Conservation (phyloP, 768 basidiomycete species). For the Boletus rubescentipes region DNA sequence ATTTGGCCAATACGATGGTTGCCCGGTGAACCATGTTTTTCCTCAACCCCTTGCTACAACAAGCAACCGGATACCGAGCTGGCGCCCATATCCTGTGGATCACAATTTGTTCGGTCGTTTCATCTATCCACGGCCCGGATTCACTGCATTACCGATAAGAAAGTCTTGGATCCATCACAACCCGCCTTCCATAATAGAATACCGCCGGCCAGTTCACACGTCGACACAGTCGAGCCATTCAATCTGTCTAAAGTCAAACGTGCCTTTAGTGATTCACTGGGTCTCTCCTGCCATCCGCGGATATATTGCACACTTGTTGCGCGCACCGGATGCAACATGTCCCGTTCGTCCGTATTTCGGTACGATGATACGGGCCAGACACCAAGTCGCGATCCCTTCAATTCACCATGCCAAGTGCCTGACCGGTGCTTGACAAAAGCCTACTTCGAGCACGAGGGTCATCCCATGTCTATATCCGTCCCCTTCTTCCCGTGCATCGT, state of each 20-base stretch:
- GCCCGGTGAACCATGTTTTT: neutral
- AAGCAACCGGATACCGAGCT: neutral
- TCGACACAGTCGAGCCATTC: neutral
- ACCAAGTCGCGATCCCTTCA: neutral
- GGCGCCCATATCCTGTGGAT: neutral
- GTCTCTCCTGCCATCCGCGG: conserved; percentile 4
- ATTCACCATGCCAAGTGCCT: neutral
- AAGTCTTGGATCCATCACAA: neutral
- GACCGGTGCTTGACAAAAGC: neutral
- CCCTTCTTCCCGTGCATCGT: neutral
- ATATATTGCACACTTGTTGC: neutral
- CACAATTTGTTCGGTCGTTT: neutral
- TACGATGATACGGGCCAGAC: neutral
- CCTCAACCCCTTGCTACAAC: neutral
- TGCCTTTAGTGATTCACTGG: neutral
- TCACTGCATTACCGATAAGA: neutral
- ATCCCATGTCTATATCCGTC: neutral
- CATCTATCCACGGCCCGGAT: conserved; percentile 1
- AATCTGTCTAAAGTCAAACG: conserved; percentile 12
- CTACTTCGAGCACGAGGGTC: conserved; percentile 1
- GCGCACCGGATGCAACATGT: neutral
- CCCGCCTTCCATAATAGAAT: neutral
- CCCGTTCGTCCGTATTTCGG: neutral
- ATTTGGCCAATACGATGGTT: conserved; percentile 1
- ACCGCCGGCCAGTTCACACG: conserved; percentile 16